Evolutionary conservation across 208 protist genomes (phyloP).

Genomic region (Leishmania tarentolae): DNA sequence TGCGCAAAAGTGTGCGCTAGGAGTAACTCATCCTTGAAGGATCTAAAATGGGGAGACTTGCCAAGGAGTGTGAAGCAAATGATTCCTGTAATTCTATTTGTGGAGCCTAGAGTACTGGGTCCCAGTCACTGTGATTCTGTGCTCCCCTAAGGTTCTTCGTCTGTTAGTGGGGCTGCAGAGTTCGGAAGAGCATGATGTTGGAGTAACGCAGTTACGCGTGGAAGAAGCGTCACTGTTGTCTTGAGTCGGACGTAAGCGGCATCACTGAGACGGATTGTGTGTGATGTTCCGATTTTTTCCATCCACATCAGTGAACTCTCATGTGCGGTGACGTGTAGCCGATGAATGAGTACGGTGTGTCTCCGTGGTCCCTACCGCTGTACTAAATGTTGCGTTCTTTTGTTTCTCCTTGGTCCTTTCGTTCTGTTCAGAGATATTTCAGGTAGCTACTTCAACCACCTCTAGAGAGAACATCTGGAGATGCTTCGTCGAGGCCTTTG

Average conservation of each 20-base stretch:
- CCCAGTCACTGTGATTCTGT: too few species aligned
- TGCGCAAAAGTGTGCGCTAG: too few species aligned
- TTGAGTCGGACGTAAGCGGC: not conserved
- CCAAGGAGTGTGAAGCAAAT: too few species aligned
- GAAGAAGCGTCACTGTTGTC: not conserved
- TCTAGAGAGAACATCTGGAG: not conserved
- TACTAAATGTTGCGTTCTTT: not conserved
- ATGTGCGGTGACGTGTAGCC: not conserved
- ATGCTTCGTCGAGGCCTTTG: conserved; percentile 21
- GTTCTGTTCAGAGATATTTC: not conserved
- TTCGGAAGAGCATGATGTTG: not conserved
- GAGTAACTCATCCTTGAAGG: too few species aligned
- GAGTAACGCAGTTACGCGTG: not conserved
- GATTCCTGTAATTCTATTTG: too few species aligned
- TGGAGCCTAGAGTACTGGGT: too few species aligned
- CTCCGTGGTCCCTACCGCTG: too few species aligned
- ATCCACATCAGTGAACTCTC: not conserved
- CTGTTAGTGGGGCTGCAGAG: too few species aligned
- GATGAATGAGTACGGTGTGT: not conserved
- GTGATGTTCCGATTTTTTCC: not conserved
- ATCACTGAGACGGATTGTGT: not conserved
- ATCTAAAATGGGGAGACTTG: too few species aligned
- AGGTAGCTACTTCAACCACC: not conserved
- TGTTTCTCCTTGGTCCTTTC: not conserved
- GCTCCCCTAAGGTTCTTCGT: fast-evolving